These are phyloP conservation scores for Arthrobotrys sinensis DNA, from an alignment of 2,329 filamentous ascomycete species.

Conservation along the genomic window DNA sequence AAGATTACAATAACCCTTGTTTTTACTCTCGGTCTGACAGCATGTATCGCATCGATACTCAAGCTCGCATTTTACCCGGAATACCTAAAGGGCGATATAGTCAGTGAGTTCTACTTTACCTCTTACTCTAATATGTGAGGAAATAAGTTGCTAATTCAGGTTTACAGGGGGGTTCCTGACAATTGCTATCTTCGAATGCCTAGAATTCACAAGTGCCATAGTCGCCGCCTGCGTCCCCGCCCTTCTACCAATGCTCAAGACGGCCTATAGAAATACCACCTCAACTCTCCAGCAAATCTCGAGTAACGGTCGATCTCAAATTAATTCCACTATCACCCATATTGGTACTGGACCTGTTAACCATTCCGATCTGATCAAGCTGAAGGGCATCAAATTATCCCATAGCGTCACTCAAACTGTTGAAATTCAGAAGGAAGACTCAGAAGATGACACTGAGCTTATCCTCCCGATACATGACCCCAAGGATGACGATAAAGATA, in stretches of 20 bases:
- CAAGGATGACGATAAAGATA: conserved; percentile 27
- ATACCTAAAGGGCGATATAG: conserved; percentile 26
- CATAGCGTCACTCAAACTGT: conserved; percentile 35
- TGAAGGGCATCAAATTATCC: conserved; percentile 42
- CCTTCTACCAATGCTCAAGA: conserved; percentile 33
- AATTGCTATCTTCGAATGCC: conserved; percentile 16
- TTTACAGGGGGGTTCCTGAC: conserved; percentile 29
- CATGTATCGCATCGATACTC: conserved; percentile 20
- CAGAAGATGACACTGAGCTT: conserved; percentile 35
- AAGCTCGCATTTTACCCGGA: conserved; percentile 31
- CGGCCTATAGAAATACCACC: conserved; percentile 22
- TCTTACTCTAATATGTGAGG: not conserved
- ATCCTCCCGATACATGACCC: conserved; percentile 23
- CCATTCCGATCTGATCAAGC: conserved; percentile 29
- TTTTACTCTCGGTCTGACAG: conserved; percentile 36
- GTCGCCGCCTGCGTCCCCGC: conserved; percentile 38
- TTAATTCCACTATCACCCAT: conserved; percentile 16
- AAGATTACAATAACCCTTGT: conserved; percentile 33
- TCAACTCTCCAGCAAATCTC: conserved; percentile 27
- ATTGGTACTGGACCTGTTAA: conserved; percentile 6
- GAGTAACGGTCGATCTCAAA: conserved; percentile 8
- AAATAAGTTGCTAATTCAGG: not conserved
- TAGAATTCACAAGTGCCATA: conserved; percentile 43
- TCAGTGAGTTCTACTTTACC: conserved; percentile 21
- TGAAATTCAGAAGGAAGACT: conserved; percentile 24